Evolutionary conservation across 495 filamentous ascomycete species (phyloP).

Genomic region (Penicillium angulare): DNA sequence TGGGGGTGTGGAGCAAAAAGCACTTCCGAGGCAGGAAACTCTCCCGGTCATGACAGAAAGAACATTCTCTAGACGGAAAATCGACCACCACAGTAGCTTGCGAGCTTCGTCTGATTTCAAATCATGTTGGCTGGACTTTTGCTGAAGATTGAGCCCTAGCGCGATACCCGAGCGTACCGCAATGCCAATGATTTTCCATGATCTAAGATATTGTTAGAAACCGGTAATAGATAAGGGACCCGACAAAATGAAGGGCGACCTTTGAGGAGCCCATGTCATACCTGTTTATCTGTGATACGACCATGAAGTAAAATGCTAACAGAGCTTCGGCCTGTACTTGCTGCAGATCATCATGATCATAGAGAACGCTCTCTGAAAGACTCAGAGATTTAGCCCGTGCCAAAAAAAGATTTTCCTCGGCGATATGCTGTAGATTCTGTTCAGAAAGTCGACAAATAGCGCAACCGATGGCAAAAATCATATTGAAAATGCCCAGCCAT

Average conservation of each 20-base stretch:
- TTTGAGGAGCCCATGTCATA: conserved; percentile 23
- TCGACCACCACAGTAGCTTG: conserved; percentile 61
- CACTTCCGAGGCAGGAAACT: too few species aligned
- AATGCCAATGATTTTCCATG: conserved; percentile 2
- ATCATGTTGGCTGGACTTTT: conserved; percentile 40
- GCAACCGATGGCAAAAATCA: conserved; percentile 59
- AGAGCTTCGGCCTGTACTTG: conserved; percentile 53
- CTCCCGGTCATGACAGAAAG: conserved; percentile 64
- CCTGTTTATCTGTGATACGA: conserved; percentile 56
- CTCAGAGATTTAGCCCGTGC: conserved; percentile 49
- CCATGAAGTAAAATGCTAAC: conserved; percentile 52
- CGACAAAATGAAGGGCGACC: too few species aligned
- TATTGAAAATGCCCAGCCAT: conserved; percentile 58
- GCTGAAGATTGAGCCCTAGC: conserved; percentile 37
- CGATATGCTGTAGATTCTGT: conserved; percentile 29
- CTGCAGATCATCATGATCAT: conserved; percentile 50
- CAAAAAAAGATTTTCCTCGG: conserved; percentile 52
- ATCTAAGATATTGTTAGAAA: not conserved
- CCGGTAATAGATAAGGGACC: too few species aligned
- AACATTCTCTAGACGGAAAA: conserved; percentile 56
- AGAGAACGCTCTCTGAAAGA: conserved; percentile 38
- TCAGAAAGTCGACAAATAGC: conserved; percentile 24
- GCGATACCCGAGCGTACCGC: not conserved
- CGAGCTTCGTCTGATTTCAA: conserved; percentile 56
- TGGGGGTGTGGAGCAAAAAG: conserved; percentile 55